Conservation (phyloP, 208 protist species). For the Strigomonas oncopelti region DNA sequence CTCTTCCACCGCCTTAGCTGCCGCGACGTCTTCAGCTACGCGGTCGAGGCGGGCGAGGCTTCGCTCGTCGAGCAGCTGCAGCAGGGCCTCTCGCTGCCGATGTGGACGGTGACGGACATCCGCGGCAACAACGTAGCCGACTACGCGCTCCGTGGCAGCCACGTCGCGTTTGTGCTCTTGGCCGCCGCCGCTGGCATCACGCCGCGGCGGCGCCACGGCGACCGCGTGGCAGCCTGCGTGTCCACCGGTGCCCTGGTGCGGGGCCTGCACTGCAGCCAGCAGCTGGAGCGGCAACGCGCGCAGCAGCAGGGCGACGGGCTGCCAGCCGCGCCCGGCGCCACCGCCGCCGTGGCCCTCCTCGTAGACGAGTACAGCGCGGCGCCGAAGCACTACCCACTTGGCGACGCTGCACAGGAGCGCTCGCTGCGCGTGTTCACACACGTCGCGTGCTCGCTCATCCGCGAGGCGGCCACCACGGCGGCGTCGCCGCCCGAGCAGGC, state of each 20-base stretch:
- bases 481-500: not conserved
- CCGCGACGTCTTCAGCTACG: constrained; percentile 79
- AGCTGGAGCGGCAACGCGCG: constrained; percentile 7
- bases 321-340: not conserved
- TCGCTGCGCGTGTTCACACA: constrained; percentile 8
- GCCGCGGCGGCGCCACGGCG: constrained; percentile 34
- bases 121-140: constrained; percentile 70
- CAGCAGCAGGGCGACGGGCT: not conserved
- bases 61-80: constrained; percentile 40
- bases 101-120: constrained; percentile 53
- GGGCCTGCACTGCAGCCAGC: constrained; percentile 26
- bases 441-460: constrained; percentile 4
- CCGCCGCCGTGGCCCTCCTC: no score
- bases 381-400: no score
- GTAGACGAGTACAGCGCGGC: no score
- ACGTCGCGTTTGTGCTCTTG: constrained; percentile 25
- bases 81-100: constrained; percentile 40
- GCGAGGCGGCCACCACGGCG: not conserved
- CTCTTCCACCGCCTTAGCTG: constrained; percentile 49
- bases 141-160: constrained; percentile 35
- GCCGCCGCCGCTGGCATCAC: constrained; percentile 39
- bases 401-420: no score
- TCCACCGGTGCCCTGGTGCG: constrained; percentile 21
- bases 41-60: constrained; percentile 34
- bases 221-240: constrained; percentile 11